Evolutionary conservation across 2,329 filamentous ascomycete genomes (phyloP).

Genomic region (Calonectria hawksworthii): DNA sequence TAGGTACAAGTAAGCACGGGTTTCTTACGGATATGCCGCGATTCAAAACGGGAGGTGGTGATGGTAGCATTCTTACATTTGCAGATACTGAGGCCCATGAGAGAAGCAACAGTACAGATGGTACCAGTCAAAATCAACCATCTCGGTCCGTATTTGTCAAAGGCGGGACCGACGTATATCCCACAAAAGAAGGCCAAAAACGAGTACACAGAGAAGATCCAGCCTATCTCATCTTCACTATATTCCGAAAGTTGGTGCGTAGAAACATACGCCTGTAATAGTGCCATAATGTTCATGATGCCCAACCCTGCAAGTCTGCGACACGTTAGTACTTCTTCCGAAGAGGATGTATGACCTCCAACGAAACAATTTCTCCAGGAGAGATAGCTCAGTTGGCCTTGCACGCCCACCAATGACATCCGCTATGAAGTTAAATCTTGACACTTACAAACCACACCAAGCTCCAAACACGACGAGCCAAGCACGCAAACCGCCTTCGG

Average conservation of each 20-base stretch:
- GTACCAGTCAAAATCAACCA: neutral
- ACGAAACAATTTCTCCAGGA: neutral
- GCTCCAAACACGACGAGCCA: conserved; percentile 1
- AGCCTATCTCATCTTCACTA: neutral
- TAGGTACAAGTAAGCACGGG: neutral
- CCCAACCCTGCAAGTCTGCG: neutral
- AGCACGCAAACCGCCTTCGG: neutral
- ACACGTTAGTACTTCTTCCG: neutral
- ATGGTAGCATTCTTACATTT: neutral
- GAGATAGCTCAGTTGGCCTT: neutral
- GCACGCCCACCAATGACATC: neutral
- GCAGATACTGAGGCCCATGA: neutral
- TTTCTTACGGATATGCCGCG: too few relatives aligned
- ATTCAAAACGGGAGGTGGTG: neutral
- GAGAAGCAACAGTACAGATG: neutral
- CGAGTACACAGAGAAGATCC: neutral
- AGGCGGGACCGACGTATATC: neutral
- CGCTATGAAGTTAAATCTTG: neutral
- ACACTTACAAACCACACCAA: neutral
- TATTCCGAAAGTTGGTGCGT: neutral
- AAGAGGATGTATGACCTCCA: neutral
- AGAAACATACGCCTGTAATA: neutral
- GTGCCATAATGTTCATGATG: neutral
- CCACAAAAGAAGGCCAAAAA: neutral
- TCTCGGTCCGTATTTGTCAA: conserved; percentile 1